These are phyloP conservation scores for Exsudoporus floridanus DNA, from an alignment of 1,284 basidiomycete species.

Conservation along the genomic window DNA sequence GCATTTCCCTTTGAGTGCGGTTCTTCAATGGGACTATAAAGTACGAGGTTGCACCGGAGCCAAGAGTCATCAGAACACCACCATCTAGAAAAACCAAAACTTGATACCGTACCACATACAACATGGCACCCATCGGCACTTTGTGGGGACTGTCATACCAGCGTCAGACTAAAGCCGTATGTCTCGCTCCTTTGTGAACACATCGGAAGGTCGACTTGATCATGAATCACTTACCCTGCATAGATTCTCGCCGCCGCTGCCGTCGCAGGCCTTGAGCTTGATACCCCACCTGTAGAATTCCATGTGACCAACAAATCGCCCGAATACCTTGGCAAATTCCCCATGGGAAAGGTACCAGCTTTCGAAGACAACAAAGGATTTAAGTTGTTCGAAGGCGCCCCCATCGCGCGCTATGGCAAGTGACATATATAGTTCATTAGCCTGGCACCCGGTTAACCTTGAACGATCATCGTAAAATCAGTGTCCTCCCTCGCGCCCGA, in stretches of 20 bases:
- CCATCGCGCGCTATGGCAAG: constrained; percentile 63
- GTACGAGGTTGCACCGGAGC: background rate
- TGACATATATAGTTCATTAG: constrained; percentile 12
- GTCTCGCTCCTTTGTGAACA: constrained; percentile 3
- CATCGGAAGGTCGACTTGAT: background rate
- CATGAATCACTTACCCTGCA: background rate
- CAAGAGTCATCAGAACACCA: background rate
- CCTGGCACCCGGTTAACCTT: background rate
- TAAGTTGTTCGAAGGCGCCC: constrained; percentile 51
- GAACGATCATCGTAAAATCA: constrained; percentile 23
- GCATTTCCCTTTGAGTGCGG: background rate
- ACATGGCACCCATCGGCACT: constrained; percentile 26
- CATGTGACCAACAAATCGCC: constrained; percentile 39
- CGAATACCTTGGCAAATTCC: constrained; percentile 51
- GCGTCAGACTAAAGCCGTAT: constrained; percentile 31
- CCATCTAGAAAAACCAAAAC: background rate
- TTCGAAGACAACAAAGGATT: constrained; percentile 54
- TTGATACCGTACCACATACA: background rate
- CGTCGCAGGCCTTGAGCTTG: constrained; percentile 29
- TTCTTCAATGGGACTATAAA: constrained; percentile 3
- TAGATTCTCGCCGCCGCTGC: constrained; percentile 29
- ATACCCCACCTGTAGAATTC: constrained; percentile 24
- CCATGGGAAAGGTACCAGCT: constrained; percentile 50
- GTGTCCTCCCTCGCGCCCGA: constrained; percentile 53
- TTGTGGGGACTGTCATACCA: constrained; percentile 23